Conservation (phyloP, 2,329 filamentous ascomycete species). For the Peltaster fructicola region DNA sequence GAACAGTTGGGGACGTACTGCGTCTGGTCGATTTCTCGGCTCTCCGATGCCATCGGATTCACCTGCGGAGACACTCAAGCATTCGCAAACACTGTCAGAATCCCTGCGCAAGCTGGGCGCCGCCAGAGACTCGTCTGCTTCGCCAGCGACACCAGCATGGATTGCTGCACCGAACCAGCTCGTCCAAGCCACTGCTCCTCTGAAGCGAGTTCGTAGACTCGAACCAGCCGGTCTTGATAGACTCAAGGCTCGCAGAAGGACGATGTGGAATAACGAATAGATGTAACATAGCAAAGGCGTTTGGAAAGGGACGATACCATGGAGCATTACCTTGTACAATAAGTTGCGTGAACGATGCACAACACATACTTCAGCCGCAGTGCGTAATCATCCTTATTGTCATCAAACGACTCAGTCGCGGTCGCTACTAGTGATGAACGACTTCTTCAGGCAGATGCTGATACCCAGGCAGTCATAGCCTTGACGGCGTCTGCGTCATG, state of each 20-base stretch:
- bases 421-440: too few relatives aligned
- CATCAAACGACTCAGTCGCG: too few relatives aligned
- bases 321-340: too few relatives aligned
- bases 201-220: constrained; percentile 17
- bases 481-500: constrained; percentile 53
- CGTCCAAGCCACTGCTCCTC: constrained; percentile 19
- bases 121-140: neutral
- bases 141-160: constrained; percentile 15
- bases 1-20: constrained; percentile 13
- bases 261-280: too few relatives aligned
- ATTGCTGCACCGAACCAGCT: constrained; percentile 13
- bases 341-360: too few relatives aligned
- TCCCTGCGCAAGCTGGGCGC: constrained; percentile 5
- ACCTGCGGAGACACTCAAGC: constrained; percentile 6
- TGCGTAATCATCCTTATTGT: too few relatives aligned
- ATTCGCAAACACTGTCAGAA: constrained; percentile 5
- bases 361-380: too few relatives aligned
- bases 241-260: too few relatives aligned
- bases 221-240: too few relatives aligned
- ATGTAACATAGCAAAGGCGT: too few relatives aligned
- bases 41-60: constrained; percentile 8
- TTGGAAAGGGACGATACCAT: too few relatives aligned
- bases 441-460: constrained; percentile 5
- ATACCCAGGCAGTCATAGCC: constrained; percentile 46
- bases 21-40: constrained; percentile 13